Evolutionary conservation across 441 rosid genomes (phyloP).

Genomic region (Erysimum cheiri): DNA sequence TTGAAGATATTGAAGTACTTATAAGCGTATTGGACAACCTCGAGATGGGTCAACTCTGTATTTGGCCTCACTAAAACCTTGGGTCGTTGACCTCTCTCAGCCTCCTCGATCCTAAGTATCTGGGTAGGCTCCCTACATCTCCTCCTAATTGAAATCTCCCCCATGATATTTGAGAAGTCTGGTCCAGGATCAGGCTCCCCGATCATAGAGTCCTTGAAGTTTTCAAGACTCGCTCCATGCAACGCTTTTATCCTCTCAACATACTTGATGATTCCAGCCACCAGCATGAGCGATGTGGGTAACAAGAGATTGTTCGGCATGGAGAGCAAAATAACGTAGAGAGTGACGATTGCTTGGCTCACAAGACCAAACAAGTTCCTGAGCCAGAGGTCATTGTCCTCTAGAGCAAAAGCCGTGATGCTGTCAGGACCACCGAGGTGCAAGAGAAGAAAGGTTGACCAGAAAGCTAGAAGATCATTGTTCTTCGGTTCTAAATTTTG

Average conservation of each 20-base stretch:
- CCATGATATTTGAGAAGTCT: neutral
- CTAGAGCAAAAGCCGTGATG: neutral
- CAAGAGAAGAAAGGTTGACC: neutral
- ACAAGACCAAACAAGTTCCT: neutral
- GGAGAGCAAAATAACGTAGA: neutral
- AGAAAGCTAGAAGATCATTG: neutral
- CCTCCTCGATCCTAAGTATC: neutral
- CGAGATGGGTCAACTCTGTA: neutral
- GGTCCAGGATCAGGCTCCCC: slow-evolving; percentile 1
- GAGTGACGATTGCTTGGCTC: neutral
- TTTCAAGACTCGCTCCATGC: neutral
- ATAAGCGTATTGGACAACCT: neutral
- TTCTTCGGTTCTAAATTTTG: neutral
- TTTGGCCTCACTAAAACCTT: neutral
- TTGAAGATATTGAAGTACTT: neutral
- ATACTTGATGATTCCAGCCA: neutral
- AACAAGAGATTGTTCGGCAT: neutral
- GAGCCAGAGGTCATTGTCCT: neutral
- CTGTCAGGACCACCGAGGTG: neutral
- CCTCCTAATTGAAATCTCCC: neutral
- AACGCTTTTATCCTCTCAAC: neutral
- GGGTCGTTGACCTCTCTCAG: neutral
- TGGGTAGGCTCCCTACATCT: neutral
- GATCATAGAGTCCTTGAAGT: neutral
- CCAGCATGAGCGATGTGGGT: slow-evolving; percentile 1